Percentiles rank a stretch among this genome's conserved stretches.
phyloP scores from a whole-genome alignment of 108 stramenopile species.

The Fragilariopsis cylindrus region DNA sequence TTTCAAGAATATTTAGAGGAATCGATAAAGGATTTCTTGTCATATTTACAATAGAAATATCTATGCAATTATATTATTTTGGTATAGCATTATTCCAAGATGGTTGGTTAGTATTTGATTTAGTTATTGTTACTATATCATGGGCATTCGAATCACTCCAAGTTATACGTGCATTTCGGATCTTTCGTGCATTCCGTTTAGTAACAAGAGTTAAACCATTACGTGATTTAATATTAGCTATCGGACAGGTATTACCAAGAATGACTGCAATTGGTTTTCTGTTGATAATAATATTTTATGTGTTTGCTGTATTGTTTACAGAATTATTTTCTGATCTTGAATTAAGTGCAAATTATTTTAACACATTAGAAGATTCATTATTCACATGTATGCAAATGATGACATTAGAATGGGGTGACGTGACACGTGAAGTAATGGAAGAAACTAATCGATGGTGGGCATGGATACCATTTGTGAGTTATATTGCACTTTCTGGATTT shows the following conservation, averaged over 20 bases:
- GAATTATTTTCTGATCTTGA: slow-evolving; percentile 50
- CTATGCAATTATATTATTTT: slow-evolving; percentile 59
- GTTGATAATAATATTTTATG: slow-evolving; percentile 65
- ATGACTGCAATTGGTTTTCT: slow-evolving; percentile 63
- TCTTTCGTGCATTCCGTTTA: slow-evolving; percentile 69
- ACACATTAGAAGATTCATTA: slow-evolving; percentile 45
- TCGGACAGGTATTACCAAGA: slow-evolving; percentile 68
- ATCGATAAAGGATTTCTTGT: slow-evolving; percentile 52
- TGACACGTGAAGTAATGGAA: slow-evolving; percentile 39
- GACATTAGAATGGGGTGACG: slow-evolving; percentile 67
- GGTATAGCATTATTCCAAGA: slow-evolving; percentile 49
- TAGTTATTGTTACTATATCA: slow-evolving; percentile 57
- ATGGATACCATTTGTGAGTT: slow-evolving; percentile 54
- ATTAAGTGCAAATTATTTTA: slow-evolving; percentile 46
- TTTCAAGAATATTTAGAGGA: slow-evolving; percentile 35
- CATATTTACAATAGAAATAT: slow-evolving; percentile 62
- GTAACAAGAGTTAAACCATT: slow-evolving; percentile 57
- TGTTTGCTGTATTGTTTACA: slow-evolving; percentile 74
- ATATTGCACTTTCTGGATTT: slow-evolving; percentile 63
- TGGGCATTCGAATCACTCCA: slow-evolving; percentile 61
- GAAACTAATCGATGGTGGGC: slow-evolving; percentile 31
- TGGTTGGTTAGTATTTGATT: slow-evolving; percentile 72
- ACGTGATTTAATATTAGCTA: slow-evolving; percentile 58
- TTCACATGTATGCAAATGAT: slow-evolving; percentile 75
- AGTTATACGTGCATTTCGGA: slow-evolving; percentile 73